phyloP scores from a whole-genome alignment of 164 flowering plant species.

The Magnolia changhungtana region DNA sequence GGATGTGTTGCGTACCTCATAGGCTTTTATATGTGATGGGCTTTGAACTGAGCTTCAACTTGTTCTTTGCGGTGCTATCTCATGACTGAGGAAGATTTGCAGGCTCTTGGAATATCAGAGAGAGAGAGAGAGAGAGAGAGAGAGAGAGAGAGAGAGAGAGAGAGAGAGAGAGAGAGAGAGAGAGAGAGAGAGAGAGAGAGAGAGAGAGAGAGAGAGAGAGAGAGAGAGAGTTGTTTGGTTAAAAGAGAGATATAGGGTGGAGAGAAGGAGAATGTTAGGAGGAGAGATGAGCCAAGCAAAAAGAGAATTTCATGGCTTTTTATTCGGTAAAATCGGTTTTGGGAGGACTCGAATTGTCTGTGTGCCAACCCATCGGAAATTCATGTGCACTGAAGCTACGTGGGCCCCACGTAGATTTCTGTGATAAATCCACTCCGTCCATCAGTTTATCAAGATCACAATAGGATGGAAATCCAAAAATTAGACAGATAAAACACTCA shows the following conservation, averaged over 20 bases:
- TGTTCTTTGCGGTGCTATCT: neutral
- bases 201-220: constrained; percentile 1
- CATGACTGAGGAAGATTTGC: neutral
- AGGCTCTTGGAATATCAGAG: neutral
- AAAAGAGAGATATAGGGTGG: neutral
- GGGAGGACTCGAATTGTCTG: neutral
- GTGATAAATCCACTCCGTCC: too few relatives aligned
- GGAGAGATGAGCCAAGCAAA: neutral
- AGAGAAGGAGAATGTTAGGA: neutral
- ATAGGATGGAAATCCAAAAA: too few relatives aligned
- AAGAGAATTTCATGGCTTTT: neutral
- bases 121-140: neutral
- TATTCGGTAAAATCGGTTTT: neutral
- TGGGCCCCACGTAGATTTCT: too few relatives aligned
- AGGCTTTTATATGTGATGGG: neutral
- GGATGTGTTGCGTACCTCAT: neutral
- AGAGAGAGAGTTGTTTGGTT: neutral
- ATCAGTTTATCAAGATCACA: too few relatives aligned
- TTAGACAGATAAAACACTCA: too few relatives aligned
- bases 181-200: neutral
- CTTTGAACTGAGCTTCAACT: neutral
- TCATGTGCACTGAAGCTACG: too few relatives aligned
- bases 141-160: neutral
- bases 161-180: neutral
- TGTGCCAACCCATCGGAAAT: neutral